Conservation (phyloP, 2,329 filamentous ascomycete genomes). For the Chaetomiaceae sp. region DNA sequence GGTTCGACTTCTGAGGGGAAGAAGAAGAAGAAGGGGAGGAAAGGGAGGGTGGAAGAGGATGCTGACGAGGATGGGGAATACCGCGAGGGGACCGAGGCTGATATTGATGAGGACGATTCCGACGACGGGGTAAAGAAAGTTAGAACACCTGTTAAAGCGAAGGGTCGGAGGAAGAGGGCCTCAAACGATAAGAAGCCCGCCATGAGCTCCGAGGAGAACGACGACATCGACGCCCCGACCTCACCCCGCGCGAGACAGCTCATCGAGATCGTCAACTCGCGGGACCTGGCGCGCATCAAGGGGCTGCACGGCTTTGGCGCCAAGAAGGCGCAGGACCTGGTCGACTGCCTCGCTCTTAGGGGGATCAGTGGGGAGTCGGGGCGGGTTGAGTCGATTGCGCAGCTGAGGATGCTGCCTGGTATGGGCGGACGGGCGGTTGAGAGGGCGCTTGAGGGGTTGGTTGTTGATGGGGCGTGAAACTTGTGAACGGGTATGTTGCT, state of each 20-base stretch:
- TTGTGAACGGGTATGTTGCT: neutral
- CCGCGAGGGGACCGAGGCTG: conserved; percentile 38
- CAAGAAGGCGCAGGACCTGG: conserved; percentile 63
- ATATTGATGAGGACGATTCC: conserved; percentile 37
- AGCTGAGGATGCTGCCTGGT: conserved; percentile 52
- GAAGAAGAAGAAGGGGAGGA: conserved; percentile 10
- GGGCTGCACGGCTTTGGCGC: conserved; percentile 65
- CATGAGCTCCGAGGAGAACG: neutral
- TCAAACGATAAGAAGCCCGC: conserved; percentile 8
- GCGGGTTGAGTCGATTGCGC: conserved; percentile 44
- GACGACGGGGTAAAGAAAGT: conserved; percentile 15
- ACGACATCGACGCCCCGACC: neutral
- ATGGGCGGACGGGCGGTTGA: conserved; percentile 55
- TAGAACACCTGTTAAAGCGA: conserved; percentile 18
- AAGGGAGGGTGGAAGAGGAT: conserved; percentile 24
- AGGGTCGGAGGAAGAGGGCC: conserved; percentile 8
- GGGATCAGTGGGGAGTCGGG: conserved; percentile 36
- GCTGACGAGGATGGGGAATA: conserved; percentile 40
- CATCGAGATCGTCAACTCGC: conserved; percentile 68
- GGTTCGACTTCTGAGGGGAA: neutral
- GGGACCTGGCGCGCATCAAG: conserved; percentile 61
- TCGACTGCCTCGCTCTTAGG: conserved; percentile 50
- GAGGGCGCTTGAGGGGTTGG: conserved; percentile 50
- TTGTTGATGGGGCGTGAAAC: neutral
- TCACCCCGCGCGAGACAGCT: conserved; percentile 57